Evolutionary conservation across 1,139 yeast genomes (phyloP), one percentile per base, ranked within the genome.

Genomic region (Zygosaccharomyces sapae): DNA sequence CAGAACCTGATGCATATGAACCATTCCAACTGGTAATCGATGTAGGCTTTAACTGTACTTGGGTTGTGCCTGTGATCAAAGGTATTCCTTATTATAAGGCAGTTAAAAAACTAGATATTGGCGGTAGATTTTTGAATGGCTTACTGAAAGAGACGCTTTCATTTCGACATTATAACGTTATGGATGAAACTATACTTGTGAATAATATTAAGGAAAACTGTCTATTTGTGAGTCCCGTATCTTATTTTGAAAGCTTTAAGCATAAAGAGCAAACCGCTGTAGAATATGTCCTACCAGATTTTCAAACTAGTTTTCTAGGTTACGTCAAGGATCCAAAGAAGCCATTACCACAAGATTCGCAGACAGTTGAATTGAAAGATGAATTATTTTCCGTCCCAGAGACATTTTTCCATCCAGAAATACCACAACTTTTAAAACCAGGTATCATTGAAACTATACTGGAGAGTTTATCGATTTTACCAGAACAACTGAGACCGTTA

Each of bases 371-470:
- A 38, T 72, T 94, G 9, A 75, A 75, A 27, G 97, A 90, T 62
- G 98, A 94, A 64, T 69, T 96, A 46, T 92, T 92, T 63, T 75
- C 87, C 3, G 77, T 86, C 2, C 96, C 98, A 0, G 99, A 94
- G 62, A 72, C 88, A 1, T 72, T 86, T 41, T 90, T 87, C 67
- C 87, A 83, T 55, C 98, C 99, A 0, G 90, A 85, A 53, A 80
- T 87, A 46, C 78, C 95, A 1, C 89, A 89, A 7, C 71, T 90
- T 43, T 75, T 79, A 51, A 80, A 89, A 56, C 80, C 92, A 0
- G 89, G 90, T 0, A 59, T 84, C 2, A 71, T 82, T 0, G 95
- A 86, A 57, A 76, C 92, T 3, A 80, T 87, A 1, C 77, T 83
- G 40, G 89, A 86, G 51, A 73, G 88, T 25, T 72, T 92, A 8